Conservation (phyloP, 2,329 filamentous ascomycete species). For the Penicillium sp. region DNA sequence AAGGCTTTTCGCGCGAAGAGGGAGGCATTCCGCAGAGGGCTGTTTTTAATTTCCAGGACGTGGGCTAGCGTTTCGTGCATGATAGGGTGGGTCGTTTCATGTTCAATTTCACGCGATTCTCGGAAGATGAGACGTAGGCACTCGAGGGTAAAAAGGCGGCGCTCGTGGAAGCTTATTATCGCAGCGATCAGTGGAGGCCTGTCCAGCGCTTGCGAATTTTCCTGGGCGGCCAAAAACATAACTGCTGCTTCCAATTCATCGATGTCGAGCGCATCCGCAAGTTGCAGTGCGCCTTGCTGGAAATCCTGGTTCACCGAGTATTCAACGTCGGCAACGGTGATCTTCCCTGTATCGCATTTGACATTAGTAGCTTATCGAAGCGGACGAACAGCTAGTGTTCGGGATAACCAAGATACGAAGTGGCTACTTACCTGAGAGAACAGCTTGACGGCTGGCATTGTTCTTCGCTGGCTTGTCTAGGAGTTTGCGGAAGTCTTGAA, state of each 20-base stretch:
- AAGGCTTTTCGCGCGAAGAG: conserved; percentile 67
- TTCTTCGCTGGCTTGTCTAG: conserved; percentile 67
- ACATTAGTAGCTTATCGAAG: conserved; percentile 13
- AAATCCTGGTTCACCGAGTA: conserved; percentile 81
- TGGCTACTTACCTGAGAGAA: conserved; percentile 54
- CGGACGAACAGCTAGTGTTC: neutral
- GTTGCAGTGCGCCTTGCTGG: conserved; percentile 66
- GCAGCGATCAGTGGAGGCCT: conserved; percentile 67
- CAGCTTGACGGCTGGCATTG: conserved; percentile 61
- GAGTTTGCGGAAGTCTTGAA: conserved; percentile 60
- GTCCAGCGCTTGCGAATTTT: conserved; percentile 59
- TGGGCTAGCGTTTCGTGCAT: conserved; percentile 50
- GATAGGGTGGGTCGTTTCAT: conserved; percentile 46
- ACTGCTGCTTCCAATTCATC: conserved; percentile 79
- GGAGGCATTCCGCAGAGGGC: conserved; percentile 43
- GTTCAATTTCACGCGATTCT: conserved; percentile 55
- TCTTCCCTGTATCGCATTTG: conserved; percentile 52
- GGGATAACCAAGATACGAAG: neutral
- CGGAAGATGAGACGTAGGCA: conserved; percentile 71
- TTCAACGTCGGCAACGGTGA: conserved; percentile 62
- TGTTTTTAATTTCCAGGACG: conserved; percentile 51
- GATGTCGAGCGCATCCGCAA: conserved; percentile 80
- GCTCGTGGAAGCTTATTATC: conserved; percentile 79
- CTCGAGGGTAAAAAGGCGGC: conserved; percentile 72
- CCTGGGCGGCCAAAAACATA: conserved; percentile 64